phyloP scores from a whole-genome alignment of 1,284 basidiomycete genomes.

The Ceratobasidium sp. region DNA sequence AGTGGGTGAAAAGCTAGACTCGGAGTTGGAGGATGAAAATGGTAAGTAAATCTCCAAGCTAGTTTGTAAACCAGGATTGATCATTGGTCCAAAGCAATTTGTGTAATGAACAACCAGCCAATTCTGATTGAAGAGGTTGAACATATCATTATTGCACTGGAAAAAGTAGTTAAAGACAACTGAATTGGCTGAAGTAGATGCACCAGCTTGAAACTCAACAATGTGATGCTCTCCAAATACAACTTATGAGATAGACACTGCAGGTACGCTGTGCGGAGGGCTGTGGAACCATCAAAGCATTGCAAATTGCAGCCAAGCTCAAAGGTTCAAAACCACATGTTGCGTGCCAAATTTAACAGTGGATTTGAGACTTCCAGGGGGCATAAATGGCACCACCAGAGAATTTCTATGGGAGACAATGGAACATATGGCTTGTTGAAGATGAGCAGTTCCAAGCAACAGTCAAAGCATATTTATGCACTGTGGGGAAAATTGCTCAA shows the following conservation, averaged over 20 bases:
- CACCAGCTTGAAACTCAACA: not conserved
- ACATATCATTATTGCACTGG: not conserved
- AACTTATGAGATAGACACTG: not conserved
- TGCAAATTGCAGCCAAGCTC: not conserved
- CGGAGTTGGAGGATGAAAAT: not conserved
- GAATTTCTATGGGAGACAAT: not conserved
- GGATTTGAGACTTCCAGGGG: constrained; percentile 1
- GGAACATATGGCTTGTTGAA: constrained; percentile 28
- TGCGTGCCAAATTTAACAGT: not conserved
- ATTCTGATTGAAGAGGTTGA: not conserved
- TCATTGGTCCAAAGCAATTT: not conserved
- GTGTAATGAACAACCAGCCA: not conserved
- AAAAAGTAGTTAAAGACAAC: not conserved
- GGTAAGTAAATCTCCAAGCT: not conserved
- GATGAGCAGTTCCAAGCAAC: constrained; percentile 38
- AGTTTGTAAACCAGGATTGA: not conserved
- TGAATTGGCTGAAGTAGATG: not conserved
- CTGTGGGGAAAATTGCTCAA: constrained; percentile 41
- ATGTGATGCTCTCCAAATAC: not conserved
- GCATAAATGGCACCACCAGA: not conserved
- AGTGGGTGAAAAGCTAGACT: not conserved
- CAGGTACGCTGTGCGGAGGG: not conserved
- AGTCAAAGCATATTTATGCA: constrained; percentile 32
- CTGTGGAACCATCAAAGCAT: not conserved
- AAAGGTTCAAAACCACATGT: not conserved